A percentile compares a stretch with the other conserved stretches of the same genome.
Conservation (phyloP, 2,329 filamentous ascomycete species). For the Zarea fungicola region DNA sequence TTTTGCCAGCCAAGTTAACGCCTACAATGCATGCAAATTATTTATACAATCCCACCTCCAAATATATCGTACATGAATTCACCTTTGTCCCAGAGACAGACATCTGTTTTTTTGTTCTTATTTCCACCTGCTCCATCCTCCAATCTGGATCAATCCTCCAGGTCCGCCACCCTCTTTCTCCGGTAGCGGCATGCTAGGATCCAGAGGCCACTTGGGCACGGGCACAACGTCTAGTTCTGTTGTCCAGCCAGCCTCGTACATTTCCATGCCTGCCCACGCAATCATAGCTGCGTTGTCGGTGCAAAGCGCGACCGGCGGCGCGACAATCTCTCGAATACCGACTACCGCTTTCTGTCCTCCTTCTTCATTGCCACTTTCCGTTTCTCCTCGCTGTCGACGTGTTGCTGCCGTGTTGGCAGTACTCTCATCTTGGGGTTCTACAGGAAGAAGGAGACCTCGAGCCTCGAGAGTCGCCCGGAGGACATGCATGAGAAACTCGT, state of each 20-base stretch:
- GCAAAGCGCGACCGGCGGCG: conserved; percentile 73
- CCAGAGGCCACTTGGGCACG: conserved; percentile 69
- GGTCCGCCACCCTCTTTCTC: not conserved
- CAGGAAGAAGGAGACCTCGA: conserved; percentile 54
- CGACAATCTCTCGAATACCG: conserved; percentile 45
- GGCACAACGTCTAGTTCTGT: conserved; percentile 56
- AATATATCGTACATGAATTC: not conserved
- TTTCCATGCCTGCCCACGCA: conserved; percentile 87
- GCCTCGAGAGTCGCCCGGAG: conserved; percentile 51
- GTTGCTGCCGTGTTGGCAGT: too few species aligned
- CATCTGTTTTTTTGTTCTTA: not conserved
- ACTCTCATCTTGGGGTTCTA: too few species aligned
- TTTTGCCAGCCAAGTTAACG: not conserved
- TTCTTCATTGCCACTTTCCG: too few species aligned
- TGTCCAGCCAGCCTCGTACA: conserved; percentile 74
- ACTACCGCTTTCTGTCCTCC: conserved; percentile 32
- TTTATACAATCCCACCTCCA: conserved; percentile 3
- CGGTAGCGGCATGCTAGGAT: conserved; percentile 34
- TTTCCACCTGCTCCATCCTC: conserved; percentile 37
- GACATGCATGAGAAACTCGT: conserved; percentile 70
- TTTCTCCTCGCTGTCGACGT: too few species aligned
- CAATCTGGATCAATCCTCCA: conserved; percentile 62
- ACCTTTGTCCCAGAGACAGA: not conserved
- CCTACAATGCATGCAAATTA: conserved; percentile 5
- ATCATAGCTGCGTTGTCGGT: conserved; percentile 99